Conservation (phyloP, 2,329 filamentous ascomycete species). For the Tolypocladium pustulatum region DNA sequence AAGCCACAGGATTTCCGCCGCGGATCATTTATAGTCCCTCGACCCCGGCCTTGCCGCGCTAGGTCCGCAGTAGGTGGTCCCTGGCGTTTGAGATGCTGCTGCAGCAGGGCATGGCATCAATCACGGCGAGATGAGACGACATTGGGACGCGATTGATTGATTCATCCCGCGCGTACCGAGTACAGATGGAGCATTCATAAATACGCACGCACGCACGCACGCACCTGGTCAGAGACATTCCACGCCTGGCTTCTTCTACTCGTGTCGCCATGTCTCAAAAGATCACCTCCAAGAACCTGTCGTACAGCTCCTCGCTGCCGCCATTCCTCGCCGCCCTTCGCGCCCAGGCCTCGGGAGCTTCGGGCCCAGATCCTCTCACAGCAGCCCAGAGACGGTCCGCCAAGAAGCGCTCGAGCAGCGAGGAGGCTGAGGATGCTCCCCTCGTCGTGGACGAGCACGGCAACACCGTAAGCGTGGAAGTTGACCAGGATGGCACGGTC, state of each 20-base stretch:
- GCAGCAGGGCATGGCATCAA: too few relatives aligned
- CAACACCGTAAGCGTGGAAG: slow-evolving; percentile 45
- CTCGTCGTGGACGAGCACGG: slow-evolving; percentile 64
- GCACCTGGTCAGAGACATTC: background rate
- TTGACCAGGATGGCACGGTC: slow-evolving; percentile 33
- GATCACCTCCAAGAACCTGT: slow-evolving; percentile 61
- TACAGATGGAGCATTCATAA: background rate
- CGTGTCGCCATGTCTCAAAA: slow-evolving; percentile 36
- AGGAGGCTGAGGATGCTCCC: slow-evolving; percentile 67
- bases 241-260: background rate
- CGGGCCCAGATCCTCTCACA: slow-evolving; percentile 42
- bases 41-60: background rate
- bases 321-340: slow-evolving; percentile 50
- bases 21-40: background rate
- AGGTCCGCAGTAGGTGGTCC: background rate
- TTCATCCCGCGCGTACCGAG: background rate
- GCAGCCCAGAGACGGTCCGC: slow-evolving; percentile 36
- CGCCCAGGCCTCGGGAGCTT: slow-evolving; percentile 37
- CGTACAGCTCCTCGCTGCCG: slow-evolving; percentile 50
- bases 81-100: background rate
- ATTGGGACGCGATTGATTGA: background rate
- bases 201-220: background rate
- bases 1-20: background rate
- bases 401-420: slow-evolving; percentile 49
- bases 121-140: background rate